Percentiles rank a stretch among this genome's conserved stretches.
Evolutionary conservation across 768 basidiomycete species (phyloP).

Genomic region (Panellus pusillus): DNA sequence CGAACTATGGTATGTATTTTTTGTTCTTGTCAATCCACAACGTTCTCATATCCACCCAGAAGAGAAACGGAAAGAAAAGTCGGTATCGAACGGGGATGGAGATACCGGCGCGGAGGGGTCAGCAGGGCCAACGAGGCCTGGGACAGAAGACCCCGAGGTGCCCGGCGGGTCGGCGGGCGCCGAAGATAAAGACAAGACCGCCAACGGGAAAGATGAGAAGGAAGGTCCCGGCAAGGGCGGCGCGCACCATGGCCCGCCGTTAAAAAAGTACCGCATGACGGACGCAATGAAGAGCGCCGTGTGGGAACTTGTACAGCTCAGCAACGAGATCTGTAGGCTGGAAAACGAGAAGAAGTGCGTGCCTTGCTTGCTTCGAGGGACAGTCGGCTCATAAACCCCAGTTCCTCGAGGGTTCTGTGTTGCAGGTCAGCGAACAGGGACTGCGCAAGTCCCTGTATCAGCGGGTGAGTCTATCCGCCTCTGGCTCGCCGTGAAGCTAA

Average conservation of each 20-base stretch:
- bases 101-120: constrained; percentile 33
- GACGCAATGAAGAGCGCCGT: constrained; percentile 78
- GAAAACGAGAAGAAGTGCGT: constrained; percentile 49
- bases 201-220: constrained; percentile 34
- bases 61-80: constrained; percentile 52
- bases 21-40: not conserved
- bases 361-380: not conserved
- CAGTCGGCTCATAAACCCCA: constrained; percentile 15
- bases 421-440: constrained; percentile 80
- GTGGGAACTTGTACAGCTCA: constrained; percentile 79
- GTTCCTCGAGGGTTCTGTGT: constrained; percentile 65
- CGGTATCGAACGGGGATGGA: constrained; percentile 25
- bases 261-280: constrained; percentile 76
- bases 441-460: constrained; percentile 79
- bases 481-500: not conserved
- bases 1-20: constrained; percentile 60
- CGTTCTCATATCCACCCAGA: constrained; percentile 33
- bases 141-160: constrained; percentile 48
- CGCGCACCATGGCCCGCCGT: constrained; percentile 56
- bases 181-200: constrained; percentile 22
- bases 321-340: constrained; percentile 77
- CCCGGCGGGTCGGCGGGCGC: constrained; percentile 16
- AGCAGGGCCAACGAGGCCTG: constrained; percentile 41
- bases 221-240: constrained; percentile 27
- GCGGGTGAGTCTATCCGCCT: constrained; percentile 45